phyloP scores from a whole-genome alignment of 2,329 filamentous ascomycete species.

The Fusarium albosuccineum region DNA sequence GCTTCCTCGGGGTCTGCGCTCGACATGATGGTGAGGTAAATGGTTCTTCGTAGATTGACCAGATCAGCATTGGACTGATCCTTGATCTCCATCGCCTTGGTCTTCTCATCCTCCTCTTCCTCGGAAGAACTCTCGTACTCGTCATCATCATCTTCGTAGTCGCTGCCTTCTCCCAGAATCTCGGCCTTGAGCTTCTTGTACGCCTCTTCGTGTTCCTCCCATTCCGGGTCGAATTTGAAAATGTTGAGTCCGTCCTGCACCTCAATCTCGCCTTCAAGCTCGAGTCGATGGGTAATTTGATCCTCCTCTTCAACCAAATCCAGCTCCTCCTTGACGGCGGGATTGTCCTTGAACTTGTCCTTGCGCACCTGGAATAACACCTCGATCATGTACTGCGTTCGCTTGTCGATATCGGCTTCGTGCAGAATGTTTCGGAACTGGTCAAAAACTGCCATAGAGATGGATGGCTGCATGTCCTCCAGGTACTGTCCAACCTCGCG shows the following conservation, averaged over 20 bases:
- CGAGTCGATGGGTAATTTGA: constrained; percentile 91
- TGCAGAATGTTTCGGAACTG: constrained; percentile 96
- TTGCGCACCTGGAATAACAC: constrained; percentile 97
- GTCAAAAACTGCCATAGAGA: constrained; percentile 92
- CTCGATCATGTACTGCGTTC: constrained; percentile 99
- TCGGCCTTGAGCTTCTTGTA: constrained; percentile 93
- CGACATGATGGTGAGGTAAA: constrained; percentile 98
- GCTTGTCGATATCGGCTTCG: constrained; percentile 96
- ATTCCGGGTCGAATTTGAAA: constrained; percentile 93
- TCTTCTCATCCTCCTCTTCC: constrained; percentile 80
- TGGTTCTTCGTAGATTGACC: constrained; percentile 91
- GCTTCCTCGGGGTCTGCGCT: constrained; percentile 97
- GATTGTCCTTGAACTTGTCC: constrained; percentile 96
- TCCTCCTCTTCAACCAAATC: constrained; percentile 98
- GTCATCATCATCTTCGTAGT: constrained; percentile 76
- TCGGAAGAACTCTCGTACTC: constrained; percentile 77
- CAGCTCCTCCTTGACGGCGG: constrained; percentile 88
- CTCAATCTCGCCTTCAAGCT: constrained; percentile 86
- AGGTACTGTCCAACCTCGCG: constrained; percentile 93
- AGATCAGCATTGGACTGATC: constrained; percentile 97
- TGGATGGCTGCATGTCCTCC: constrained; percentile 93
- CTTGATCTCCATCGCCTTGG: constrained; percentile 93
- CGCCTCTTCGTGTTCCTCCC: constrained; percentile 89
- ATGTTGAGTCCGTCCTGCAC: constrained; percentile 91
- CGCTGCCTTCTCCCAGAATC: constrained; percentile 93